Percentiles rank a stretch among this genome's conserved stretches.
Conservation (phyloP, 2,329 filamentous ascomycete species). For the Lecanosticta acicola region DNA sequence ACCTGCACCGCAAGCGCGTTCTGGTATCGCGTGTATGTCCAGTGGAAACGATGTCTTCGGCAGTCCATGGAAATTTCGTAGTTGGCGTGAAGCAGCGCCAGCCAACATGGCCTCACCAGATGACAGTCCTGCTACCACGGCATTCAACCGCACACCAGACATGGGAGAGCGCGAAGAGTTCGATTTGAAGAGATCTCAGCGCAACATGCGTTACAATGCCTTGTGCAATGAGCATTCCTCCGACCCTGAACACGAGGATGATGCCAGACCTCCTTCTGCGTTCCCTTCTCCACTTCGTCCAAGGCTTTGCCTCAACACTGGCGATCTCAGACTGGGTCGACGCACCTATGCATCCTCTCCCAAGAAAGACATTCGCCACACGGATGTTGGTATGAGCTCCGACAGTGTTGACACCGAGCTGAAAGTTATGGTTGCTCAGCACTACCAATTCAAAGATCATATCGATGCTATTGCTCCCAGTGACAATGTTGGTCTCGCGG, state of each 20-base stretch:
- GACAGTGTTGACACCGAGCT: conserved; percentile 15
- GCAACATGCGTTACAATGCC: conserved; percentile 27
- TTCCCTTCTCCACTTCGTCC: neutral
- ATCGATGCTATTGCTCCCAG: conserved; percentile 9
- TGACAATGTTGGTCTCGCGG: neutral
- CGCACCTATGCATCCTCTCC: conserved; percentile 1
- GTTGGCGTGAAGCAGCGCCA: neutral
- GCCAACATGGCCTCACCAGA: neutral
- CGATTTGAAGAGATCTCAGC: conserved; percentile 24
- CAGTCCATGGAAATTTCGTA: conserved; percentile 16
- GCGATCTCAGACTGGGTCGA: neutral
- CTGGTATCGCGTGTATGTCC: conserved; percentile 8
- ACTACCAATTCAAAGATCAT: conserved; percentile 17
- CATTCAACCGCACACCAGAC: conserved; percentile 8
- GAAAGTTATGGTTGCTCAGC: conserved; percentile 12
- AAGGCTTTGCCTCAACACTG: neutral
- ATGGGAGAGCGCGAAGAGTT: conserved; percentile 24
- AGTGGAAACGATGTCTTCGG: conserved; percentile 11
- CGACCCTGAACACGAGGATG: neutral
- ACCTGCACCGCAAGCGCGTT: too few species aligned
- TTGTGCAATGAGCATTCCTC: too few species aligned
- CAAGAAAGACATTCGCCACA: neutral
- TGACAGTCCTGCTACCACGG: conserved; percentile 4
- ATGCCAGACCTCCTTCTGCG: neutral
- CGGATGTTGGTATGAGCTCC: conserved; percentile 5